Percentiles rank a stretch among this genome's conserved stretches.
phyloP scores from a whole-genome alignment of 225 moss, liverwort and hornwort genomes.

The Bryum argenteum region DNA sequence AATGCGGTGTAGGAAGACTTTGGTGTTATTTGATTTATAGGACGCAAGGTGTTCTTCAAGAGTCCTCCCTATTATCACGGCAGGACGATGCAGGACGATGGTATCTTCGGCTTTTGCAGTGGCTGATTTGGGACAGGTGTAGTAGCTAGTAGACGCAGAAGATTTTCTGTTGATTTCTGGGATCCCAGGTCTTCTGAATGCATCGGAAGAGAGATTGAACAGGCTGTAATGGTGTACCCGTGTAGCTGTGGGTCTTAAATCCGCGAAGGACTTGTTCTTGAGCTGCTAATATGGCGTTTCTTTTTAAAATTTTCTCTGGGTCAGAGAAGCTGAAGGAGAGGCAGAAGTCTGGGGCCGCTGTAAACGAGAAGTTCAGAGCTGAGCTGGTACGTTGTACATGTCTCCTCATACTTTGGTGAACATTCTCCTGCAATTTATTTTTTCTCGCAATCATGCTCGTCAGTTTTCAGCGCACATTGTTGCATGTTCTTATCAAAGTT shows the following conservation, averaged over 20 bases:
- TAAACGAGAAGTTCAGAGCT: constrained; percentile 39
- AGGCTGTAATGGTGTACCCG: not conserved
- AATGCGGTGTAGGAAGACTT: not conserved
- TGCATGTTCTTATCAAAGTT: not conserved
- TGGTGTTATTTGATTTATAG: not conserved
- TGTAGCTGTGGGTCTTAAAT: constrained; percentile 15
- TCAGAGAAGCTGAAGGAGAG: constrained; percentile 37
- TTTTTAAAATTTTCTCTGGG: constrained; percentile 43
- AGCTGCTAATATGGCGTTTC: constrained; percentile 25
- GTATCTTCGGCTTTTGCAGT: not conserved
- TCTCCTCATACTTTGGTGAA: not conserved
- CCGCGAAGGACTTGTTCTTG: constrained; percentile 8
- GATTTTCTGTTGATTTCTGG: not conserved
- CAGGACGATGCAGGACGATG: not conserved
- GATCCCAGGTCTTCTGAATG: constrained; percentile 11
- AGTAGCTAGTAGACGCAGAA: not conserved
- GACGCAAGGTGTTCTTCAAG: not conserved
- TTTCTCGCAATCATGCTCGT: too few species aligned
- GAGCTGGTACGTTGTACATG: constrained; percentile 35
- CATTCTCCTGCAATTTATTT: too few species aligned
- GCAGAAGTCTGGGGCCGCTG: constrained; percentile 30
- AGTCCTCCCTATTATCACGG: not conserved
- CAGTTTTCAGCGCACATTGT: too few species aligned
- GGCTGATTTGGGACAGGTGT: constrained; percentile 2
- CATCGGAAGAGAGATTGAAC: not conserved